These are phyloP conservation scores for Termitomyces sp. DNA, from an alignment of 1,284 basidiomycete genomes.

Conservation along the genomic window DNA sequence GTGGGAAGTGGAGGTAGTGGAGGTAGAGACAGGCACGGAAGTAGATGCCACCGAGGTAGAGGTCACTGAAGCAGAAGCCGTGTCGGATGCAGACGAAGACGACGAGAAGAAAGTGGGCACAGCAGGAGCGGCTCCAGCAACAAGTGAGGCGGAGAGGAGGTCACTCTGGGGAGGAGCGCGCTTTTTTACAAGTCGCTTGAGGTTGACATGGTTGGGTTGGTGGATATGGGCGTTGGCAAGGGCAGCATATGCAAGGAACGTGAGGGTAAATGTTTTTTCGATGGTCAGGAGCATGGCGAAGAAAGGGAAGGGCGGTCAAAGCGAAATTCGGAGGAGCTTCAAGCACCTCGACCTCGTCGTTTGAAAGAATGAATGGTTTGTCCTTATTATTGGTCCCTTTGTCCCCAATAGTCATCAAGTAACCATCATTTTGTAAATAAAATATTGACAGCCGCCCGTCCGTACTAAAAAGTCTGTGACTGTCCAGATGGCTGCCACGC, in stretches of 20 bases:
- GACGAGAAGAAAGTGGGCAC: conserved; percentile 14
- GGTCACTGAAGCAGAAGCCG: conserved; percentile 17
- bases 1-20: conserved; percentile 1
- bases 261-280: conserved; percentile 44
- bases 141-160: conserved; percentile 8
- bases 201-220: conserved; percentile 50
- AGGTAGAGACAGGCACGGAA: background rate
- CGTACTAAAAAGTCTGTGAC: background rate
- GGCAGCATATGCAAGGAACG: conserved; percentile 58
- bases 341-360: conserved; percentile 14
- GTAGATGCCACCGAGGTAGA: conserved; percentile 4
- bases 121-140: conserved; percentile 23
- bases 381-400: background rate
- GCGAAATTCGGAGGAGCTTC: conserved; percentile 6
- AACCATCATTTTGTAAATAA: conserved; percentile 11
- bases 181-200: conserved; percentile 67
- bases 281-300: conserved; percentile 40
- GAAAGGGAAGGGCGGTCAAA: background rate
- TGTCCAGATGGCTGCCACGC: conserved; percentile 5
- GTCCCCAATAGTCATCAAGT: conserved; percentile 2
- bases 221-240: conserved; percentile 31
- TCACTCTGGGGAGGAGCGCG: conserved; percentile 31
- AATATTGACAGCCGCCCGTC: background rate
- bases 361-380: conserved; percentile 5
- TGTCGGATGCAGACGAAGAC: conserved; percentile 20